These are phyloP conservation scores for Rutstroemia sp. DNA, from an alignment of 2,329 filamentous ascomycete genomes.

Conservation along the genomic window DNA sequence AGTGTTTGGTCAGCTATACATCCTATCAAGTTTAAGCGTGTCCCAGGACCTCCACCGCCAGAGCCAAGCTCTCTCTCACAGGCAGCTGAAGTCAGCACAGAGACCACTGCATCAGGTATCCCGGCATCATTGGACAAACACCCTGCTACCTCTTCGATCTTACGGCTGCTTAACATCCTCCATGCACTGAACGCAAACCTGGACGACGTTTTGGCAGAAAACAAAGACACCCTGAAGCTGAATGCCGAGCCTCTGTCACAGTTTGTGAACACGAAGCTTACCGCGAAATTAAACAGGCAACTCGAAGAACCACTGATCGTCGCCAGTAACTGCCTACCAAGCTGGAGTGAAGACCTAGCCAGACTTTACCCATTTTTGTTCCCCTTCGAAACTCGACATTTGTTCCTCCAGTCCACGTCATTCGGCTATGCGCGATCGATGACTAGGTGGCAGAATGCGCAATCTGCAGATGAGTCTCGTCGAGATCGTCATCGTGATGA, in stretches of 20 bases:
- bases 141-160: slow-evolving; percentile 76
- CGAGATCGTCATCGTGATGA: slow-evolving; percentile 81
- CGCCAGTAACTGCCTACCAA: slow-evolving; percentile 90
- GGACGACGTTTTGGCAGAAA: slow-evolving; percentile 79
- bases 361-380: slow-evolving; percentile 94
- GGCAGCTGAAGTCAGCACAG: slow-evolving; percentile 40
- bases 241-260: slow-evolving; percentile 80
- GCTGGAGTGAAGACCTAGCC: slow-evolving; percentile 92
- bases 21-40: slow-evolving; percentile 84
- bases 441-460: slow-evolving; percentile 92
- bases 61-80: slow-evolving; percentile 59
- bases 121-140: slow-evolving; percentile 77
- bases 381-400: slow-evolving; percentile 91
- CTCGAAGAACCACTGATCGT: slow-evolving; percentile 95
- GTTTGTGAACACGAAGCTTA: slow-evolving; percentile 98
- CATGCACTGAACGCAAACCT: slow-evolving; percentile 91
- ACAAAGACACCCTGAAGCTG: slow-evolving; percentile 61
- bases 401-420: slow-evolving; percentile 95
- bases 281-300: slow-evolving; percentile 93
- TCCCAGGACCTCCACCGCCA: slow-evolving; percentile 71
- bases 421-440: slow-evolving; percentile 97
- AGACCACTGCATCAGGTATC: slow-evolving; percentile 52
- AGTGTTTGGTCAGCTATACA: slow-evolving; percentile 89
- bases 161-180: slow-evolving; percentile 80
- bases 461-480: slow-evolving; percentile 71